Percentiles rank a stretch among this genome's conserved stretches.
Evolutionary conservation across 2,329 filamentous ascomycete species (phyloP).

Genomic region (Immersiporthe knoxdaviesiana): DNA sequence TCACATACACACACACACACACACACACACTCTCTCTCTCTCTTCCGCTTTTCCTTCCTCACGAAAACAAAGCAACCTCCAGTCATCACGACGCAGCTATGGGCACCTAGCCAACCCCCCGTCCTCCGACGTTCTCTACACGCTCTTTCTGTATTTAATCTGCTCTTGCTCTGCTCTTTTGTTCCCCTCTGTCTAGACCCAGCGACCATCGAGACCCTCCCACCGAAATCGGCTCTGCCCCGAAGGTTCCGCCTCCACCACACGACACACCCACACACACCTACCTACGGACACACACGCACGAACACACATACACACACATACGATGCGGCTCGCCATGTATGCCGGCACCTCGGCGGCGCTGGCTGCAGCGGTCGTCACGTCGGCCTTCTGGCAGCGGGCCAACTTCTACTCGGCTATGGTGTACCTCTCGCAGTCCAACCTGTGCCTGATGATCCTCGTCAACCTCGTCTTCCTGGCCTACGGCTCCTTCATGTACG

Average conservation of each 20-base stretch:
- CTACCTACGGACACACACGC: not conserved
- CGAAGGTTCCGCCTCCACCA: not conserved
- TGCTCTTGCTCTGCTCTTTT: not conserved
- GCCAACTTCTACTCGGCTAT: constrained; percentile 98
- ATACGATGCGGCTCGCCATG: constrained; percentile 62
- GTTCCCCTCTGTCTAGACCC: constrained; percentile 11
- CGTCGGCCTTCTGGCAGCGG: constrained; percentile 91
- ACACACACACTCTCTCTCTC: too few species aligned
- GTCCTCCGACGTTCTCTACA: constrained; percentile 4
- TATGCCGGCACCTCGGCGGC: constrained; percentile 74
- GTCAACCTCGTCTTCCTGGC: constrained; percentile 87
- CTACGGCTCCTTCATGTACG: constrained; percentile 80
- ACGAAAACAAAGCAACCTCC: constrained; percentile 2
- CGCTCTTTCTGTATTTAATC: constrained; percentile 10
- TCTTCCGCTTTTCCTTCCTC: constrained; percentile 10
- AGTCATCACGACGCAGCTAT: constrained; percentile 24
- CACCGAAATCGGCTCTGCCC: not conserved
- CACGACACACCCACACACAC: not conserved
- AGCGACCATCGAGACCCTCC: not conserved
- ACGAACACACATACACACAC: constrained; percentile 6
- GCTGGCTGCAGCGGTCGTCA: constrained; percentile 79
- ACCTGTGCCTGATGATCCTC: constrained; percentile 91
- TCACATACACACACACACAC: too few species aligned
- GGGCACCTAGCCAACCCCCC: constrained; percentile 25
- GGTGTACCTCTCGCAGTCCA: constrained; percentile 95